phyloP scores from a whole-genome alignment of 306 rosid species.

The Malus domestica region ASM211411v1 NC_041797.1:1240501-1241000 shows the following conservation, averaged over 20 bases:
- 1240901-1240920: background rate
- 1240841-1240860: background rate
- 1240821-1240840: background rate
- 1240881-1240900: background rate
- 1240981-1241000: background rate
- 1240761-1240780: conserved; percentile 4
- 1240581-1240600: conserved; percentile 23
- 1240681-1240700: conserved; percentile 56
- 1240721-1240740: conserved; percentile 81
- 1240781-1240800: conserved; percentile 7
- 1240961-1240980: background rate
- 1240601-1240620: conserved; percentile 3
- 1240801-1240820: background rate
- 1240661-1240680: conserved; percentile 51
- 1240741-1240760: conserved; percentile 7
- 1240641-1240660: conserved; percentile 37
- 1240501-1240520: conserved; percentile 43
- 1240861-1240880: background rate
- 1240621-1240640: conserved; percentile 31
- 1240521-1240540: conserved; percentile 39
- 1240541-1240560: conserved; percentile 18
- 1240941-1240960: background rate
- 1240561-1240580: conserved; percentile 17
- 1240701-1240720: conserved; percentile 62
- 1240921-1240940: background rate